Conservation (phyloP, 768 basidiomycete genomes). For the Neoboletus brunneissimus region DNA sequence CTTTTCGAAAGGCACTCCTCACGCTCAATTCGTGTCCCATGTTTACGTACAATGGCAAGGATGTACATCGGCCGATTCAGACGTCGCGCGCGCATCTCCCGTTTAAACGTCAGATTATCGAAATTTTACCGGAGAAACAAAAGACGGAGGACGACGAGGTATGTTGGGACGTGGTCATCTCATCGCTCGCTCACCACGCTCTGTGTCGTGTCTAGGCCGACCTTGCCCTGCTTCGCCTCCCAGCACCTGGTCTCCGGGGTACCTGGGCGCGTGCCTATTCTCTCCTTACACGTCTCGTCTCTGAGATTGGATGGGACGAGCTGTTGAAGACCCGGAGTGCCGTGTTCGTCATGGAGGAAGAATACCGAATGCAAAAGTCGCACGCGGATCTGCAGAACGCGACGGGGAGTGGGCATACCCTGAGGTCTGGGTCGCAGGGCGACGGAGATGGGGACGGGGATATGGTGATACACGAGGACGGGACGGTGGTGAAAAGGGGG, state of each 20-base stretch:
- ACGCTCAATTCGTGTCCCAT: slow-evolving; percentile 99
- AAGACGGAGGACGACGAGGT: slow-evolving; percentile 87
- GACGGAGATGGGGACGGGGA: slow-evolving; percentile 26
- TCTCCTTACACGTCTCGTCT: slow-evolving; percentile 85
- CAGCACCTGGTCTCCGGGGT: slow-evolving; percentile 90
- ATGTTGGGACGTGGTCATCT: slow-evolving; percentile 1
- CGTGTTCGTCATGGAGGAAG: slow-evolving; percentile 99
- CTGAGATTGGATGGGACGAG: slow-evolving; percentile 98
- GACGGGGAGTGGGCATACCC: slow-evolving; percentile 14
- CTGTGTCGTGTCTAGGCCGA: slow-evolving; percentile 60
- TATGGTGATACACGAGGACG: slow-evolving; percentile 62
- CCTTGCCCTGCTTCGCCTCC: slow-evolving; percentile 88
- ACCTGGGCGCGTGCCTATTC: slow-evolving; percentile 96
- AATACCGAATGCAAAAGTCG: slow-evolving; percentile 96
- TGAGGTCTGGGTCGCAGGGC: slow-evolving; percentile 28
- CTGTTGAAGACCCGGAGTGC: slow-evolving; percentile 88
- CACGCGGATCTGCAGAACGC: slow-evolving; percentile 58
- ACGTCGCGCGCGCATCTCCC: slow-evolving; percentile 84
- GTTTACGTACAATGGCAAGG: slow-evolving; percentile 98
- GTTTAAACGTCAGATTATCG: slow-evolving; percentile 78
- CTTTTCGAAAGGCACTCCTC: slow-evolving; percentile 56
- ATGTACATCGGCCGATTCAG: slow-evolving; percentile 81
- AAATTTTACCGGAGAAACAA: slow-evolving; percentile 83
- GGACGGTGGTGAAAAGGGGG: slow-evolving; percentile 39
- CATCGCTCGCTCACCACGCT: background rate